These are phyloP conservation scores for Cadophora sp. DNA, from an alignment of 2,329 filamentous ascomycete species.

Conservation along the genomic window DNA sequence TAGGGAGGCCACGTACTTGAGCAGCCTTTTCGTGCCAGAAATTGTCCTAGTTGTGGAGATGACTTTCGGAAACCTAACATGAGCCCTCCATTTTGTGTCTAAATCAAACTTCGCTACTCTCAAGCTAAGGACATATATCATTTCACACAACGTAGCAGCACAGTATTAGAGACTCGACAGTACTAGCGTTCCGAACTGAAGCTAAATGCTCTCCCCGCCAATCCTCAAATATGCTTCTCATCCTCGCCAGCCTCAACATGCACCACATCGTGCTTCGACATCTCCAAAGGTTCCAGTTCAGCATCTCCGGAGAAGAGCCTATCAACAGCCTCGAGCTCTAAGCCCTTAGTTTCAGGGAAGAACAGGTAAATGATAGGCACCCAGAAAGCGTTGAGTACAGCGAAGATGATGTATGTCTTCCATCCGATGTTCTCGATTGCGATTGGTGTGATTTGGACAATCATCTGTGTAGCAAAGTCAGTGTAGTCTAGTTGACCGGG, in stretches of 20 bases:
- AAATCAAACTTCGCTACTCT: no score
- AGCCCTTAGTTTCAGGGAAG: slow-evolving; percentile 68
- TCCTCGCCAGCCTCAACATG: neutral
- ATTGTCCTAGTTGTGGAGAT: no score
- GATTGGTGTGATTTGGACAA: slow-evolving; percentile 51
- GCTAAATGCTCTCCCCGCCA: neutral
- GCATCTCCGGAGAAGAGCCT: slow-evolving; percentile 23
- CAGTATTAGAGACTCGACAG: no score
- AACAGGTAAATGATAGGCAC: slow-evolving; percentile 65
- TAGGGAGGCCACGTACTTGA: no score
- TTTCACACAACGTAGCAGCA: no score
- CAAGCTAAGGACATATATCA: no score
- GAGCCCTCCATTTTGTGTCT: no score
- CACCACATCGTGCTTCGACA: neutral
- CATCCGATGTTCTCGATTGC: slow-evolving; percentile 52
- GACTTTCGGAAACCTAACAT: no score
- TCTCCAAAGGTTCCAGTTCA: slow-evolving; percentile 1
- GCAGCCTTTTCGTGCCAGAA: no score
- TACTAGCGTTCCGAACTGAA: no score
- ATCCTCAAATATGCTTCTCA: neutral
- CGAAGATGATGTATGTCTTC: slow-evolving; percentile 47
- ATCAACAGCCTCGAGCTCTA: slow-evolving; percentile 69
- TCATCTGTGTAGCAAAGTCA: slow-evolving; percentile 44
- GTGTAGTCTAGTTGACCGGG: neutral
- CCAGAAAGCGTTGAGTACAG: slow-evolving; percentile 40